Evolutionary conservation across 169 alveolate genomes (phyloP).

Genomic region (Blepharisma undulans): DNA sequence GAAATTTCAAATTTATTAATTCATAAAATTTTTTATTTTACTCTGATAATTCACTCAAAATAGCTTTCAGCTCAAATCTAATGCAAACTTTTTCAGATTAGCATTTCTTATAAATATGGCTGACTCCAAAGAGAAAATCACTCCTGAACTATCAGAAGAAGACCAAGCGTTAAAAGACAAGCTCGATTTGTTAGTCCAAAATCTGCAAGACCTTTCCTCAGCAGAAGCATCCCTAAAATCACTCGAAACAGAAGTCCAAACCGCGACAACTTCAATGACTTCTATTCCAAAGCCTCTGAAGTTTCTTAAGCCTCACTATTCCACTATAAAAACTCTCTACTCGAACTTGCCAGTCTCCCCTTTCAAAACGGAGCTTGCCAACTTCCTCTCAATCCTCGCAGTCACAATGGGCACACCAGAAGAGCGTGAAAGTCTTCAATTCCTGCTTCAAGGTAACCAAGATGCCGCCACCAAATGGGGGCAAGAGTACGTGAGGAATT

Average conservation of each 20-base stretch:
- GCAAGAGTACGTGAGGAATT: conserved; percentile 78
- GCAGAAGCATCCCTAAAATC: conserved; percentile 46
- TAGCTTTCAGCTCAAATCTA: background rate
- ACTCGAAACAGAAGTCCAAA: conserved; percentile 74
- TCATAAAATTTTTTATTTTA: no score
- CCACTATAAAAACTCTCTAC: conserved; percentile 44
- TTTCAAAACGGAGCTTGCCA: conserved; percentile 59
- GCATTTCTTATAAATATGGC: background rate
- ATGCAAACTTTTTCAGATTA: background rate
- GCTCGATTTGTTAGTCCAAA: conserved; percentile 49
- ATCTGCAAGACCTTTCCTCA: conserved; percentile 39
- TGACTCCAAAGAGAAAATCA: background rate
- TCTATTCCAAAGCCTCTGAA: conserved; percentile 87
- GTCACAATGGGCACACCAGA: conserved; percentile 75
- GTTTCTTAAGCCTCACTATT: conserved; percentile 72
- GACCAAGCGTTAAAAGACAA: conserved; percentile 58
- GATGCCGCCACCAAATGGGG: conserved; percentile 81
- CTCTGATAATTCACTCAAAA: background rate
- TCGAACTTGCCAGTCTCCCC: background rate
- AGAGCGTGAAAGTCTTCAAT: conserved; percentile 64
- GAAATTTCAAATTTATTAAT: no score
- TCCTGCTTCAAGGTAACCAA: conserved; percentile 73
- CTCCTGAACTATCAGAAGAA: conserved; percentile 50
- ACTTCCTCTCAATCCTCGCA: conserved; percentile 79
- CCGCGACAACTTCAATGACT: conserved; percentile 86